Conservation (phyloP, 2,329 filamentous ascomycete genomes). For the Colletotrichum tropicale region DNA sequence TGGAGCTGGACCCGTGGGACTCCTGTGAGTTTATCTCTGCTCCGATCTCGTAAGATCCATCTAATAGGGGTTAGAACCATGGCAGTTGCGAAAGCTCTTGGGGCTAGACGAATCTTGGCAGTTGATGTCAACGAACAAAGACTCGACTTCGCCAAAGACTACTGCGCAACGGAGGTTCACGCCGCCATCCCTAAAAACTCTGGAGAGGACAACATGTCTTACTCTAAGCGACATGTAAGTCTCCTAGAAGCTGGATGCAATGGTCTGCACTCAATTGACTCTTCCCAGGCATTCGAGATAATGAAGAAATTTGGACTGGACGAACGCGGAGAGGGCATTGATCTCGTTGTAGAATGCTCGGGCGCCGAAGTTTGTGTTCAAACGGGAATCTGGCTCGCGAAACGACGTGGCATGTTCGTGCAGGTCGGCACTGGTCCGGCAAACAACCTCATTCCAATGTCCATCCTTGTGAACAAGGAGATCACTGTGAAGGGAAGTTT, state of each 20-base stretch:
- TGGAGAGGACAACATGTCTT: neutral
- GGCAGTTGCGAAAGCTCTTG: neutral
- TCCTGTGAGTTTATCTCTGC: neutral
- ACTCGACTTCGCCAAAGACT: neutral
- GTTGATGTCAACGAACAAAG: neutral
- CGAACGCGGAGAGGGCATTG: neutral
- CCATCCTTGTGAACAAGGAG: neutral
- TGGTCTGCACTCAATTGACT: neutral
- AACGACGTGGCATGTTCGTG: neutral
- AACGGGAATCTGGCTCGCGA: neutral
- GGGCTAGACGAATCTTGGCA: neutral
- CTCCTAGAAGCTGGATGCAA: too few relatives aligned
- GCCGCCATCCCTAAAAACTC: neutral
- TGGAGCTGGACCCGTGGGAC: neutral
- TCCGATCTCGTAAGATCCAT: neutral
- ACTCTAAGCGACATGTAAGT: neutral
- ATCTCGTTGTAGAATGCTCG: neutral
- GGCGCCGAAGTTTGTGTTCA: neutral
- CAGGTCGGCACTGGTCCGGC: neutral
- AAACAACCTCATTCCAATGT: neutral
- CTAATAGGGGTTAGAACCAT: neutral
- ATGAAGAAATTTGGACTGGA: neutral
- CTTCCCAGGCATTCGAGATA: neutral
- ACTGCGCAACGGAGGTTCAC: neutral
- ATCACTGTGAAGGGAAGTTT: neutral